These are phyloP conservation scores for Colletotrichum theobromicola DNA, from an alignment of 2,329 filamentous ascomycete genomes.

Conservation along the genomic window DNA sequence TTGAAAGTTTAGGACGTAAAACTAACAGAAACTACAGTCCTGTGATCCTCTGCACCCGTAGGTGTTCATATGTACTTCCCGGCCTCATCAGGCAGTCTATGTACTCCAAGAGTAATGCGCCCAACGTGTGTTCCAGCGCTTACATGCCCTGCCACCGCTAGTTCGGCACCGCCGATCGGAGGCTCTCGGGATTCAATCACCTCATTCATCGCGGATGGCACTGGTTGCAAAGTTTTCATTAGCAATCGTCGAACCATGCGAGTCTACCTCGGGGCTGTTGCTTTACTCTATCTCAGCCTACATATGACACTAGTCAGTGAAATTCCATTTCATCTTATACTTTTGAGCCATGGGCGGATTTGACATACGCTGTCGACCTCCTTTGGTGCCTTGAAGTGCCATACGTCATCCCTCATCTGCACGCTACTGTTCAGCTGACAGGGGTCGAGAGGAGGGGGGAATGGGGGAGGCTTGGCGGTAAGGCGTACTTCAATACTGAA, in stretches of 20 bases:
- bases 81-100: background rate
- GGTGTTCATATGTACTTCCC: background rate
- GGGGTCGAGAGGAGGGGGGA: background rate
- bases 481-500: constrained; percentile 32
- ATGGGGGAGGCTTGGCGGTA: background rate
- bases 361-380: background rate
- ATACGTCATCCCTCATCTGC: constrained; percentile 34
- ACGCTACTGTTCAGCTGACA: constrained; percentile 6
- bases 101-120: background rate
- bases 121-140: background rate
- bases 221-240: background rate
- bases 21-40: background rate
- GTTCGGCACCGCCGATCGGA: background rate
- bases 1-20: background rate
- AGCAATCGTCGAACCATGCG: background rate
- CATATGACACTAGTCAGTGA: background rate
- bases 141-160: background rate
- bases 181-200: background rate
- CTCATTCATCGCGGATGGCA: background rate
- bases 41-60: background rate
- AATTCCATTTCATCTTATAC: background rate
- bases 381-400: constrained; percentile 30
- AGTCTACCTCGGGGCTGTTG: background rate
- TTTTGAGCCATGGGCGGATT: background rate
- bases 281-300: background rate